Base-by-base conservation (phyloP, 1,284 basidiomycete genomes). In the Trichosporon inkin region DNA sequence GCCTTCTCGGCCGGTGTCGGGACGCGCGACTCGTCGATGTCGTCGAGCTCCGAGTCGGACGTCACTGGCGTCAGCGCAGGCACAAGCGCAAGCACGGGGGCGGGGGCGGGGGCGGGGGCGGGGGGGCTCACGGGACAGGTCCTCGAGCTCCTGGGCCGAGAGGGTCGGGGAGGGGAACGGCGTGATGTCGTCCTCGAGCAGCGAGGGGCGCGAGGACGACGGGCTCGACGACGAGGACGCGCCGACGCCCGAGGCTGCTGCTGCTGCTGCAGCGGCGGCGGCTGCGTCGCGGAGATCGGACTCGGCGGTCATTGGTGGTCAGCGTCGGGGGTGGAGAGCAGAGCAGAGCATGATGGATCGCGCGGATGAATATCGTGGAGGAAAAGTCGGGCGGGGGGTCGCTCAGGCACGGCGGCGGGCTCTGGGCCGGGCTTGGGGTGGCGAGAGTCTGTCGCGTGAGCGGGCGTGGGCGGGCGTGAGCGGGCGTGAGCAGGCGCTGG, bases 1-100 rank as follows among this genome's bases (percentile, higher is more conserved):
- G 81, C 81, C 70, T 81, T 85, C 65, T 89, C 88, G 63, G 85
- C 82, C 49, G 88, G 86, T 0, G 88, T 84, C 57, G 90, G 67
- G 28, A 75, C 69, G 60, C 75, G 70, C 24, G 72, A 56, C 47
- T 72, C 70, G 58, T 78, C 74, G 8, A 77, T 67, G 49, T 78
- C 74, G 13, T 67, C 62, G 16, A 76, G 65, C 61, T 75, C 75
- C 14, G 75, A 73, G 55, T 79, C 72, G 10, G 71, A 73, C 2
- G 71, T 70, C 34, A 77, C 73, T 78, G 62, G 53, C 24, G 47
- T 58, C 54, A 60, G 63, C 56, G n/a, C n/a, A n/a, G n/a, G n/a
- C n/a, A n/a, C n/a, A n/a, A n/a, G n/a, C n/a, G n/a, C n/a, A n/a
- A n/a, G n/a, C n/a, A n/a, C 4, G 37, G 47, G 35, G 24, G 32